Conservation (phyloP, 306 rosid species). For the Casuarina equisetifolia region DNA sequence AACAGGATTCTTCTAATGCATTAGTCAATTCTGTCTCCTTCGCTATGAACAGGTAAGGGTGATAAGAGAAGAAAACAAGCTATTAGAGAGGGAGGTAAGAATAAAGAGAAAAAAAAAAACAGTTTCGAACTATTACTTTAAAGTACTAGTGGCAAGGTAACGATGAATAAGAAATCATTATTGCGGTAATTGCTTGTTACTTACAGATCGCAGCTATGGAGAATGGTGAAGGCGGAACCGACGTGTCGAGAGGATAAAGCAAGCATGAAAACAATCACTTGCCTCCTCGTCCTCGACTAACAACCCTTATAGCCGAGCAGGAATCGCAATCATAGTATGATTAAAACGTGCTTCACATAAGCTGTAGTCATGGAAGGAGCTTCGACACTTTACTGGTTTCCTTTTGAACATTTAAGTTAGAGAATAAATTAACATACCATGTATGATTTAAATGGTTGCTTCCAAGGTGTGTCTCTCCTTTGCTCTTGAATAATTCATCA, state of each 20-base stretch:
- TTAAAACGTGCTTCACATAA: neutral
- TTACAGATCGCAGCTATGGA: constrained; percentile 25
- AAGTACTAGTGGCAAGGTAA: neutral
- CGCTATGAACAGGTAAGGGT: constrained; percentile 8
- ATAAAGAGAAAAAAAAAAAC: neutral
- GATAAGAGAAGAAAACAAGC: constrained; percentile 20
- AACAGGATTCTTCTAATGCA: neutral
- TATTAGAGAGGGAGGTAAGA: constrained; percentile 23
- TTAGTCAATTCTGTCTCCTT: neutral
- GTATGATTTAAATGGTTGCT: neutral
- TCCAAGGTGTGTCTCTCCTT: neutral
- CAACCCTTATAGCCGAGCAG: too few species aligned
- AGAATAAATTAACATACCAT: neutral
- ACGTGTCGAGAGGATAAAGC: neutral
- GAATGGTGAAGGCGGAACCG: neutral
- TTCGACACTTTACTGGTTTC: neutral
- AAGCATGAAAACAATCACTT: too few species aligned
- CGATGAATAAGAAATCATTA: neutral
- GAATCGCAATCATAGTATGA: too few species aligned
- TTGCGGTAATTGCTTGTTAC: constrained; percentile 7
- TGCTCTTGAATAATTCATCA: neutral
- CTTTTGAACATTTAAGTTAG: neutral
- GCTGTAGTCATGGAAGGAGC: neutral
- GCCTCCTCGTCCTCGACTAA: too few species aligned
- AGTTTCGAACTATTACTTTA: neutral